phyloP scores from a whole-genome alignment of 331 rosid genomes.

The Malus hybrid region DNA sequence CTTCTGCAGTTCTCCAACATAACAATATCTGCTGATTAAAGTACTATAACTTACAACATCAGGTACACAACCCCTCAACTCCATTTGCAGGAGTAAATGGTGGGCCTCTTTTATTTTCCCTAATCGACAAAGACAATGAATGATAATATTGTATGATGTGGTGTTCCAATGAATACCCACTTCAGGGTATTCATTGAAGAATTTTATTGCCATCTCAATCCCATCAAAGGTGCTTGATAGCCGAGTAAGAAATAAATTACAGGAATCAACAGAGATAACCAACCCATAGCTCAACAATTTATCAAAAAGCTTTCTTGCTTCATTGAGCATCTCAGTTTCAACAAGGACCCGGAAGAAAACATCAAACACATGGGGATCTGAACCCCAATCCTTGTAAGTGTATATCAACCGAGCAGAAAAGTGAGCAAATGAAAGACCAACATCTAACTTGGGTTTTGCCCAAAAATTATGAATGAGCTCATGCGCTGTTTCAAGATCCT shows the following conservation, averaged over 20 bases:
- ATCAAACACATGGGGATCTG: conserved; percentile 69
- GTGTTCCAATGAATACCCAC: conserved; percentile 65
- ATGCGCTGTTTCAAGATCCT: conserved; percentile 53
- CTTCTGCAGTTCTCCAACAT: conserved; percentile 45
- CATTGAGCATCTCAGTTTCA: conserved; percentile 47
- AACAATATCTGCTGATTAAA: conserved; percentile 59
- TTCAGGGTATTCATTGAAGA: conserved; percentile 52
- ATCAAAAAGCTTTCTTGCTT: conserved; percentile 53
- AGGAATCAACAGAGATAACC: conserved; percentile 60
- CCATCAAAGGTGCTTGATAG: conserved; percentile 39
- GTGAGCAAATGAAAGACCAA: conserved; percentile 17
- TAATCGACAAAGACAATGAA: conserved; percentile 54
- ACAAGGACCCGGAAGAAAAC: conserved; percentile 69
- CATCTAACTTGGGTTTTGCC: conserved; percentile 45
- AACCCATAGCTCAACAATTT: conserved; percentile 62
- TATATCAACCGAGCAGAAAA: conserved; percentile 63
- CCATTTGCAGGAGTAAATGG: conserved; percentile 65
- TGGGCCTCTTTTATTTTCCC: conserved; percentile 78
- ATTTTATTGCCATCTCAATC: conserved; percentile 34
- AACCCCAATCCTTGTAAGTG: conserved; percentile 87
- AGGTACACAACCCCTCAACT: conserved; percentile 45
- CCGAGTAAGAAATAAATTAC: conserved; percentile 64
- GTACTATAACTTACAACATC: conserved; percentile 85
- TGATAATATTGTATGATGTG: conserved; percentile 57
- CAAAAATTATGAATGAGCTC: conserved; percentile 57